These are phyloP conservation scores for Ascochyta koolunga DNA, from an alignment of 2,329 filamentous ascomycete genomes.

Conservation along the genomic window DNA sequence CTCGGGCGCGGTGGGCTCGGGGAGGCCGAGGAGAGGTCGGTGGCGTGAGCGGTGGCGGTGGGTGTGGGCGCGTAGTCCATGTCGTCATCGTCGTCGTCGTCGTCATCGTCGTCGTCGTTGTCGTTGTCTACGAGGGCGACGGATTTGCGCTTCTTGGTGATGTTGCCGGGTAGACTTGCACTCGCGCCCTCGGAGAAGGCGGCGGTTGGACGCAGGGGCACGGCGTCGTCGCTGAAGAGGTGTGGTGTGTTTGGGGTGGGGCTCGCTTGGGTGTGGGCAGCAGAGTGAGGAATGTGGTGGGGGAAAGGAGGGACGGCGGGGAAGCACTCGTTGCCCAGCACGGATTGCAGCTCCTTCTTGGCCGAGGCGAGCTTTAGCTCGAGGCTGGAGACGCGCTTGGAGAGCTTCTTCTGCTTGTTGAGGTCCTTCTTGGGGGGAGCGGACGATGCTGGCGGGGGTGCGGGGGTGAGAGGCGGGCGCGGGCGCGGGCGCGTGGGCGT, in stretches of 20 bases:
- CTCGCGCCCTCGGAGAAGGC: not conserved
- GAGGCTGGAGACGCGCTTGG: conserved; percentile 66
- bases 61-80: conserved; percentile 33
- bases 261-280: conserved; percentile 25
- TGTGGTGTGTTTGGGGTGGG: conserved; percentile 16
- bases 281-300: not conserved
- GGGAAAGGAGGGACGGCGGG: conserved; percentile 48
- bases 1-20: conserved; percentile 18
- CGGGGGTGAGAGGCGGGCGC: conserved; percentile 23
- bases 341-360: conserved; percentile 59
- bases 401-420: conserved; percentile 61
- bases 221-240: conserved; percentile 33
- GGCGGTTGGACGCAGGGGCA: conserved; percentile 8
- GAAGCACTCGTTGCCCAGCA: conserved; percentile 51
- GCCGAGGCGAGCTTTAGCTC: conserved; percentile 64
- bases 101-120: too few species aligned
- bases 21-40: conserved; percentile 20
- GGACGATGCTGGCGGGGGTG: conserved; percentile 47
- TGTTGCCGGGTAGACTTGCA: conserved; percentile 13
- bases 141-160: conserved; percentile 50
- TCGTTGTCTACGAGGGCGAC: conserved; percentile 32
- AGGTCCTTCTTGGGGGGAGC: conserved; percentile 62
- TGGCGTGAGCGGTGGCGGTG: conserved; percentile 19
- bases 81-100: conserved; percentile 29
- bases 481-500: not conserved